phyloP scores from a whole-genome alignment of 768 basidiomycete genomes.

The Crassisporium funariophilum region DNA sequence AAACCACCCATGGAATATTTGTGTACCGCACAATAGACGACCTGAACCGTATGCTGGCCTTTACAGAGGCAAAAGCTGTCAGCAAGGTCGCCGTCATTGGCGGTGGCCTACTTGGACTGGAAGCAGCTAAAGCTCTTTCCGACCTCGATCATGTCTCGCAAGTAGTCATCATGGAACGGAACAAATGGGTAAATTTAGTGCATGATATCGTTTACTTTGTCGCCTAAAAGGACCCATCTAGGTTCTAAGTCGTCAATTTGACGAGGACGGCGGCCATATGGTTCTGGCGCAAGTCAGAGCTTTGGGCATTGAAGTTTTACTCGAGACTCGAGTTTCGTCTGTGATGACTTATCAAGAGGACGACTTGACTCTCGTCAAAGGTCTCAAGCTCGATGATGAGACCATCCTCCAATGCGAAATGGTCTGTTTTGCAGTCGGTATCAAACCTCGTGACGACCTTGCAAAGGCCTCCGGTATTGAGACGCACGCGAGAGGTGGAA shows the following conservation, averaged over 20 bases:
- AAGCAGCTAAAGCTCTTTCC: slow-evolving; percentile 72
- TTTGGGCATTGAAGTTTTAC: slow-evolving; percentile 56
- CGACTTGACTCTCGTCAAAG: slow-evolving; percentile 24
- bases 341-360: slow-evolving; percentile 26
- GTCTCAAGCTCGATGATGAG: slow-evolving; percentile 52
- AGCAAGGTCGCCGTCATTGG: slow-evolving; percentile 61
- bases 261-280: slow-evolving; percentile 27
- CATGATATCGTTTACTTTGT: slow-evolving; percentile 4
- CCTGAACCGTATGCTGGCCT: slow-evolving; percentile 63
- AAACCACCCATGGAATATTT: slow-evolving; percentile 56
- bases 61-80: slow-evolving; percentile 47
- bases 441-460: slow-evolving; percentile 70
- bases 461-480: slow-evolving; percentile 55
- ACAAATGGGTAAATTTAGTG: slow-evolving; percentile 10
- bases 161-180: slow-evolving; percentile 20
- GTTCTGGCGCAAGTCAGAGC: slow-evolving; percentile 33
- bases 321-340: slow-evolving; percentile 37
- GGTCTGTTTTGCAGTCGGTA: slow-evolving; percentile 71
- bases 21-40: slow-evolving; percentile 76
- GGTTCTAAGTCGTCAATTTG: slow-evolving; percentile 28
- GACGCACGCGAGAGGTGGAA: slow-evolving; percentile 51
- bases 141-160: slow-evolving; percentile 44
- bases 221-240: not conserved
- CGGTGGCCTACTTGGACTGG: slow-evolving; percentile 71
- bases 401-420: slow-evolving; percentile 49